Evolutionary conservation across 179 eudicot genomes (phyloP), one percentile per base, ranked within the genome.

Genomic region (Silene vulgaris): DNA sequence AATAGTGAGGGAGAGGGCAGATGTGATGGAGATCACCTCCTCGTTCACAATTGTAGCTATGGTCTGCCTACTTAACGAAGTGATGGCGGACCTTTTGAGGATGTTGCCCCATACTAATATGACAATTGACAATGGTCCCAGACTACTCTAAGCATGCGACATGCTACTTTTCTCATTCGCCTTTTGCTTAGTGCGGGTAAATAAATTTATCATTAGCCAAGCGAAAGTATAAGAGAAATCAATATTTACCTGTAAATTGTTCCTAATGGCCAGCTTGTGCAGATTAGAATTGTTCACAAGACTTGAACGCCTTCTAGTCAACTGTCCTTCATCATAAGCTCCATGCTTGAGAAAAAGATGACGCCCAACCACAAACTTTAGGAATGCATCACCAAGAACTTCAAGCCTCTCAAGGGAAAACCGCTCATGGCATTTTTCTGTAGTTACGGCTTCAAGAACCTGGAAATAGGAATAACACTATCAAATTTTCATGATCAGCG

Each of bases 381-480:
- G 97, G 78, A 95, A 95, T 59, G 96, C 96, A 81, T 95, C 99
- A n/a, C 99, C 99, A 66, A 95, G 97, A 74, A 95, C 90, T 87
- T 95, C 99, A 81, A 95, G 97, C 77, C 99, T 92, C 83, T 95
- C 99, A 75, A 92, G 93, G 64, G 99, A 95, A 81, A 89, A 92
- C 65, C 81, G 79, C 81, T 92, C 97, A 40, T 54, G 68, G 86
- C 97, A 92, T 83, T 76, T 88, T 86, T 90, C 97, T 0, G 99
- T 92, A 69, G 99, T 95, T 52, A 95, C 86, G 28, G 99, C 99
- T 88, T 95, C 97, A 84, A 95, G 97, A 83, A 95, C 82, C 99
- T 95, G 80, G 28, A 14, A 74, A 8, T 69, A 12, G 70, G 62
- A 56, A 40, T 75, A 74, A 12, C 9, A 59, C 3, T n/a, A 21